Evolutionary conservation across 257 asterid genomes (phyloP).

Genomic region (Solanum verrucosum): DNA sequence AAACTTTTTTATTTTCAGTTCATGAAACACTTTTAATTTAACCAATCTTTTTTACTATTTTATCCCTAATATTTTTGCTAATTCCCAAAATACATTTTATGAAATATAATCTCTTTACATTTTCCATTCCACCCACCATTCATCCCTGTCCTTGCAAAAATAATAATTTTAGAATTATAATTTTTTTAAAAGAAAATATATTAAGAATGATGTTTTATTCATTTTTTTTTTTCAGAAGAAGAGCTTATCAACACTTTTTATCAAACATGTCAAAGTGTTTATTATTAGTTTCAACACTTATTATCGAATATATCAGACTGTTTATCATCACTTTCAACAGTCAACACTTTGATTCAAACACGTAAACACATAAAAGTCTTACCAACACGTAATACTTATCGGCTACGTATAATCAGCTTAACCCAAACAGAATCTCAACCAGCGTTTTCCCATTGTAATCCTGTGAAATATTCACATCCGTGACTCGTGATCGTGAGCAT

Average conservation of each 20-base stretch:
- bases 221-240: background rate
- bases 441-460: background rate
- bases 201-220: background rate
- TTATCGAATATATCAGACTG: background rate
- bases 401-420: background rate
- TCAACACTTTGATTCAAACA: background rate
- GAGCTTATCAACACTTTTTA: background rate
- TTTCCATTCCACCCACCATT: background rate
- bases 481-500: background rate
- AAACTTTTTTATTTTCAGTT: background rate
- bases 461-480: background rate
- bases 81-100: background rate
- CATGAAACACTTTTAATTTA: background rate
- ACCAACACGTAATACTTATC: too few relatives aligned
- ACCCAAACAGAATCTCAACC: background rate
- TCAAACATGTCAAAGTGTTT: background rate
- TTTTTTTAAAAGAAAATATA: too few relatives aligned
- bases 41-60: background rate
- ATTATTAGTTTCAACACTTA: background rate
- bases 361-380: background rate
- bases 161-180: too few relatives aligned
- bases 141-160: background rate
- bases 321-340: background rate
- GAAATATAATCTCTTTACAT: background rate
- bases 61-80: background rate